Evolutionary conservation across 2,329 filamentous ascomycete species (phyloP), one percentile per base, ranked within the genome.

Genomic region (Rhexocercosporidium sp.): DNA sequence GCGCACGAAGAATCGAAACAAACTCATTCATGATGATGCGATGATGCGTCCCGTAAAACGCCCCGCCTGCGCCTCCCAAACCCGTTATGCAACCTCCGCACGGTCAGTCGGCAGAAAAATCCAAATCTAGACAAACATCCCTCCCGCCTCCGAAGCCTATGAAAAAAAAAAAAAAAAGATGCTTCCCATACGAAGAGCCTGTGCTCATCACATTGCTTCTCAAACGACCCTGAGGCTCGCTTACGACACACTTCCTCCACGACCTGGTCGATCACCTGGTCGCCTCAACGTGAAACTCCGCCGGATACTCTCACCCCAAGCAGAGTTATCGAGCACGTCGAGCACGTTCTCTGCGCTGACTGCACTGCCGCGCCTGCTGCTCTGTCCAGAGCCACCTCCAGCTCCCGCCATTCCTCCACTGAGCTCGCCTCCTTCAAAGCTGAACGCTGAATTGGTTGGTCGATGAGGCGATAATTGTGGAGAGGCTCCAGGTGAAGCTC

Each of bases 231-330:
- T 68, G 68, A 68, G 66, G 56, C 64, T 68, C 69, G 65, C 66
- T 71, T 65, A 65, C 56, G 64, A 64, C n/a, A 46, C 53, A 34
- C 62, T 56, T 62, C 67, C 69, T 66, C 69, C 69, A 63, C 67
- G 62, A 68, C 65, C 68, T 61, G 81, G 78, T 66, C 69, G 66
- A 64, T 66, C 62, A 68, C 64, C 68, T 60, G 81, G 78, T 70
- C 86, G 82, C 74, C 83, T 84, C 75, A 83, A 86, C 62, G 94
- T 97, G 73, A 96, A 93, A 81, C 93, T 97, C 69, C 93, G 86
- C 70, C 94, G 86, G 71, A 97, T 94, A 82, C 92, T 97, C 80
- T 97, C 93, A 61, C 95, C 92, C 95, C 95, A 98, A 18, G 92
- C 90, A 20, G 93, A 96, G 75, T 95, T 92, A 75, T 96, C 93